Evolutionary conservation across 257 asterid genomes (phyloP).

Genomic region (Solanum appendiculatum): DNA sequence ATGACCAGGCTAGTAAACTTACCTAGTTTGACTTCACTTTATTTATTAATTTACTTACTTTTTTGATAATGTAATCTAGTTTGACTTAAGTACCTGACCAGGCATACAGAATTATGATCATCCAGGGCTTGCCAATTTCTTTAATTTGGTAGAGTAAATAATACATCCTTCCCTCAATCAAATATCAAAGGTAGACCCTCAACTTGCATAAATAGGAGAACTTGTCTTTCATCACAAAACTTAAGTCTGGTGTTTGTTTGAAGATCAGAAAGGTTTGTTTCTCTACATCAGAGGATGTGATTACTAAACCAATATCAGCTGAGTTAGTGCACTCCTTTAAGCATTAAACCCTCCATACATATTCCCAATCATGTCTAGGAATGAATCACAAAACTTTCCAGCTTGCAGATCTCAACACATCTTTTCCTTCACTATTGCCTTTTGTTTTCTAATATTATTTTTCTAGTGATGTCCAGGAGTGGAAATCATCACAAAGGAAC

Average conservation of each 20-base stretch:
- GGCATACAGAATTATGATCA: neutral
- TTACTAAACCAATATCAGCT: neutral
- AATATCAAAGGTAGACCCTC: neutral
- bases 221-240: neutral
- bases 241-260: neutral
- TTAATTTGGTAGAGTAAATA: neutral
- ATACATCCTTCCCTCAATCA: neutral
- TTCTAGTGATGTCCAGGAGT: too few species aligned
- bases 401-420: neutral
- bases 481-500: neutral
- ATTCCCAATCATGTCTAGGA: neutral
- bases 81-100: neutral
- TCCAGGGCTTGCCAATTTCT: neutral
- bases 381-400: neutral
- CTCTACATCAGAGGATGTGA: neutral
- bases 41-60: neutral
- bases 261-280: neutral
- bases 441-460: neutral
- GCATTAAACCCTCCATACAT: neutral
- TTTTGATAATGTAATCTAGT: neutral
- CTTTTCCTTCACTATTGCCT: neutral
- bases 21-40: neutral
- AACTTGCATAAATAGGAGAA: neutral
- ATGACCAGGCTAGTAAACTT: neutral
- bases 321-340: neutral